Conservation (phyloP, 2,329 filamentous ascomycete genomes). For the Fusarium protoensiforme region DNA sequence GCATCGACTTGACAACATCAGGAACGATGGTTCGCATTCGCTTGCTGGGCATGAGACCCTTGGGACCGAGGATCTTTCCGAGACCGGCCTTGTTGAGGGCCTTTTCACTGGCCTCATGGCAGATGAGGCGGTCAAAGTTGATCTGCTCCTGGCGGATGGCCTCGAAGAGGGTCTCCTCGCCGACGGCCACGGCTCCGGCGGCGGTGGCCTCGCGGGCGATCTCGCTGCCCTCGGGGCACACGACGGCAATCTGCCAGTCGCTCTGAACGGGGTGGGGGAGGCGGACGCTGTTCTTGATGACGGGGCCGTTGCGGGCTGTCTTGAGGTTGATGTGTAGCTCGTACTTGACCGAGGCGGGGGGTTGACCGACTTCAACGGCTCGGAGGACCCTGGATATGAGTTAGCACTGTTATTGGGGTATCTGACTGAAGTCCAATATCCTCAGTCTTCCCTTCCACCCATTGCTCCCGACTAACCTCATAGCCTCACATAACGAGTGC, state of each 20-base stretch:
- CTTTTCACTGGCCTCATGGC: conserved; percentile 80
- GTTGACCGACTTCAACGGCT: conserved; percentile 88
- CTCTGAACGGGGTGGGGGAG: conserved; percentile 92
- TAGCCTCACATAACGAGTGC: conserved; percentile 89
- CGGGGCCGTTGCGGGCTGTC: conserved; percentile 85
- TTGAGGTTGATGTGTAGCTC: conserved; percentile 86
- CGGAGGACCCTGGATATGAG: conserved; percentile 77
- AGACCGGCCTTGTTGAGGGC: conserved; percentile 85
- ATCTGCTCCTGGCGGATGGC: conserved; percentile 79
- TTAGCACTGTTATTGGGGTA: conserved; percentile 16
- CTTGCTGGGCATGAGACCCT: conserved; percentile 89
- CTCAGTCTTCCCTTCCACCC: neutral
- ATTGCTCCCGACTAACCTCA: conserved; percentile 71
- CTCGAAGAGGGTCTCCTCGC: conserved; percentile 87
- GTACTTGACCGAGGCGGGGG: conserved; percentile 82
- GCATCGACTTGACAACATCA: conserved; percentile 79
- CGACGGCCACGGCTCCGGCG: conserved; percentile 84
- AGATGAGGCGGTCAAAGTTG: conserved; percentile 89
- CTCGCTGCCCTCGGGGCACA: conserved; percentile 84
- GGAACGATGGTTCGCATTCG: conserved; percentile 91
- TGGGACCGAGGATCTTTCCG: conserved; percentile 85
- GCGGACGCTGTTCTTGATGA: conserved; percentile 87
- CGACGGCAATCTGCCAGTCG: conserved; percentile 88
- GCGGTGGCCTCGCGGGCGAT: conserved; percentile 78
- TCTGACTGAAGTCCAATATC: neutral